Conservation (phyloP, 345 rosid genomes). For the Pistacia atlantica region DNA sequence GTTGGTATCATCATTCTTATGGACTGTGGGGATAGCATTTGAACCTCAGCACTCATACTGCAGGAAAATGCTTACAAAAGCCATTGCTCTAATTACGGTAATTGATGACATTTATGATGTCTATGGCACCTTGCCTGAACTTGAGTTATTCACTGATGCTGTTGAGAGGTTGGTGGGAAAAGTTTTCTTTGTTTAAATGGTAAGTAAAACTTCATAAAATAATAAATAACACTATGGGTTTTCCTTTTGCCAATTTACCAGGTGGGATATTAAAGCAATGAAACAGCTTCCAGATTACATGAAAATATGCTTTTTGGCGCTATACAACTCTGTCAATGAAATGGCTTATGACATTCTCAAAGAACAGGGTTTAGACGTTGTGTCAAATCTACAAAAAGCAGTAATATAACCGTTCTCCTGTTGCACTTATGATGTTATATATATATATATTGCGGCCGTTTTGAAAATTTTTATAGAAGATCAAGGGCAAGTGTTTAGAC, state of each 20-base stretch:
- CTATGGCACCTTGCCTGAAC: conserved; percentile 24
- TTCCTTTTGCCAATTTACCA: not conserved
- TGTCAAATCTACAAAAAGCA: conserved; percentile 8
- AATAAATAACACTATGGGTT: too few species aligned
- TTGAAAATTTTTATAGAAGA: too few species aligned
- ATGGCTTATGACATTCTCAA: conserved; percentile 23
- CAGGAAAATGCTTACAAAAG: conserved; percentile 17
- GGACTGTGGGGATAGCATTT: conserved; percentile 16
- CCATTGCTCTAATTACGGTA: conserved; percentile 8
- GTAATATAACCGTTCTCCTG: conserved; percentile 1
- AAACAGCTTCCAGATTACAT: conserved; percentile 33
- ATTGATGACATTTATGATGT: conserved; percentile 24
- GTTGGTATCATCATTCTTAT: conserved; percentile 15
- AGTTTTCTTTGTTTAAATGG: too few species aligned
- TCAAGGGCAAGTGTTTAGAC: too few species aligned
- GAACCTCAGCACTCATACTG: conserved; percentile 16
- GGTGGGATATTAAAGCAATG: conserved; percentile 33
- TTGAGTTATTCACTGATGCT: conserved; percentile 25
- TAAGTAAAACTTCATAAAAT: too few species aligned
- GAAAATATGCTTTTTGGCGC: conserved; percentile 35
- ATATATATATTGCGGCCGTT: too few species aligned
- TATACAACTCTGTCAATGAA: conserved; percentile 30
- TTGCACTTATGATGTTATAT: not conserved
- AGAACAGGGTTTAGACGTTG: conserved; percentile 13
- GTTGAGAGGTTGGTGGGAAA: conserved; percentile 23